Conservation (phyloP, 2,329 filamentous ascomycete genomes). For the Colletotrichum brevisporum region DNA sequence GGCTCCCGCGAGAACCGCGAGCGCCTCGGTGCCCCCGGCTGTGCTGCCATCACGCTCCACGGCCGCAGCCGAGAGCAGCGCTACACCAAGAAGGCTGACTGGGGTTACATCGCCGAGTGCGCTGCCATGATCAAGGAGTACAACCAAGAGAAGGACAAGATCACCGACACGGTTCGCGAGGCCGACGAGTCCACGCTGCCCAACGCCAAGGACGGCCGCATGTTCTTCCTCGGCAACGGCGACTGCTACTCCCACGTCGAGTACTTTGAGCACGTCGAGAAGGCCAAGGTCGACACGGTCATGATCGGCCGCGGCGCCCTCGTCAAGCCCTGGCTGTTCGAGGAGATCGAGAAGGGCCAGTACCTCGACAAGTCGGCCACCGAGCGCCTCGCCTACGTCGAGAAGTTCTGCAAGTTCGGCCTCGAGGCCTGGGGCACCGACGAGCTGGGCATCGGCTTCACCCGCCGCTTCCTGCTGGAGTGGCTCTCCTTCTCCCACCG, state of each 20-base stretch:
- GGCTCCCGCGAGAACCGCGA: constrained; percentile 81
- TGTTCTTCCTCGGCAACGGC: constrained; percentile 96
- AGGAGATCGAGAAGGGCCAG: constrained; percentile 92
- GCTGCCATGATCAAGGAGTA: constrained; percentile 86
- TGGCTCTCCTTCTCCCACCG: constrained; percentile 95
- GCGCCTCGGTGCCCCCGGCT: constrained; percentile 81
- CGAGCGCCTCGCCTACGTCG: constrained; percentile 87
- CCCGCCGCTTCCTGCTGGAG: constrained; percentile 91
- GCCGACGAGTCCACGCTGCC: constrained; percentile 82
- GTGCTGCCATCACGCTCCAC: constrained; percentile 95
- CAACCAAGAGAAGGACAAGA: constrained; percentile 75
- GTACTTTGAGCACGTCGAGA: constrained; percentile 83
- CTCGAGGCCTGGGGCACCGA: constrained; percentile 96
- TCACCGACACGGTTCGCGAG: constrained; percentile 83
- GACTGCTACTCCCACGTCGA: constrained; percentile 95
- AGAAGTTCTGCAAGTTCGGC: constrained; percentile 91
- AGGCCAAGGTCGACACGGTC: constrained; percentile 88
- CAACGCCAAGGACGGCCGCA: constrained; percentile 74
- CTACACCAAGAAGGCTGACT: constrained; percentile 93
- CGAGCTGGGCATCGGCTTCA: constrained; percentile 92
- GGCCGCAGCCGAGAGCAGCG: constrained; percentile 94
- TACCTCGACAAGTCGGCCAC: constrained; percentile 95
- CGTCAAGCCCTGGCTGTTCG: constrained; percentile 98
- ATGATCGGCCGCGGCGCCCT: constrained; percentile 98
- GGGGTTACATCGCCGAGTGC: constrained; percentile 93